Evolutionary conservation across 208 protist species (phyloP).

Genomic region (Blastocrithidia nonstop): DNA sequence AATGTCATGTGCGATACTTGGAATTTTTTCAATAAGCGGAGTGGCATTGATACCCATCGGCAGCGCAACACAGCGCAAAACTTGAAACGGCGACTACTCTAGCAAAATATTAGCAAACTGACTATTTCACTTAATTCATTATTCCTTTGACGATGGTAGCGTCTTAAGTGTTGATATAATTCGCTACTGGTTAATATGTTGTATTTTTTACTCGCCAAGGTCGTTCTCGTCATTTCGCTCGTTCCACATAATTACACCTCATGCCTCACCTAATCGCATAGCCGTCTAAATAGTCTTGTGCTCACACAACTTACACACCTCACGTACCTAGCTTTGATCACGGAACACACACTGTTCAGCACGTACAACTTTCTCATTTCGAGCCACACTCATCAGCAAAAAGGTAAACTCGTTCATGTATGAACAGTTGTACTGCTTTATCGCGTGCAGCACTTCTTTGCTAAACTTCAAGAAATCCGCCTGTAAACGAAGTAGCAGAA

Average conservation of each 20-base stretch:
- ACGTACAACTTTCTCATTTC: no score
- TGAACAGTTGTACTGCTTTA: constrained; percentile 52
- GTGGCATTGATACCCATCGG: constrained; percentile 44
- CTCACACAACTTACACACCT: no score
- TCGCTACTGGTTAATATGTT: constrained; percentile 44
- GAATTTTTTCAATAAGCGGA: constrained; percentile 45
- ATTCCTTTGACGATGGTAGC: constrained; percentile 51
- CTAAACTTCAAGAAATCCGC: constrained; percentile 68
- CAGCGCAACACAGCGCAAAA: constrained; percentile 65
- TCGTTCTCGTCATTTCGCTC: constrained; percentile 3
- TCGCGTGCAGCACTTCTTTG: constrained; percentile 32
- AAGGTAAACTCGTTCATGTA: no score
- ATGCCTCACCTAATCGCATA: no score
- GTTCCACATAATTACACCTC: constrained; percentile 4
- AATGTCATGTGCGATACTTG: constrained; percentile 45
- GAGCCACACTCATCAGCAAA: no score
- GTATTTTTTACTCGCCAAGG: constrained; percentile 23
- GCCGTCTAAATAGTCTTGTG: no score
- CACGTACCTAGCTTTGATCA: no score
- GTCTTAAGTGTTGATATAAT: constrained; percentile 38
- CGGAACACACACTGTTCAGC: no score
- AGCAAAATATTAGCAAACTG: constrained; percentile 51
- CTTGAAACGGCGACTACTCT: constrained; percentile 70
- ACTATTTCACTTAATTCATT: constrained; percentile 62
- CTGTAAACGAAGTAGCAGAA: constrained; percentile 43